Percentiles rank a stretch among this genome's conserved stretches.
Evolutionary conservation across 257 asterid genomes (phyloP).

Genomic region (Agastache rugosa): DNA sequence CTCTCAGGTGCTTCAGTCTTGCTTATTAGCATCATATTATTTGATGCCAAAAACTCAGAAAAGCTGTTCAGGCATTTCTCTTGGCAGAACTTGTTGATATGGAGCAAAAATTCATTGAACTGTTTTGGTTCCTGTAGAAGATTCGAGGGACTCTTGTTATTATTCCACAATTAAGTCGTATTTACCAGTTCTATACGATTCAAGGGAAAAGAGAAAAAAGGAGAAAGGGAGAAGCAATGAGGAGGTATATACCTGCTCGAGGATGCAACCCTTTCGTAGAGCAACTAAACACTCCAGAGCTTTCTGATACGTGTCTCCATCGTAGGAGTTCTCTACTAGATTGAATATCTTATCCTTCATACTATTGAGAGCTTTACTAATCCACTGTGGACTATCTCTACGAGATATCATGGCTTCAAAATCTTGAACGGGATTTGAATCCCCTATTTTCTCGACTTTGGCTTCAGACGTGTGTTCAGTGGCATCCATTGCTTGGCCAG

Average conservation of each 20-base stretch:
- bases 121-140: constrained; percentile 76
- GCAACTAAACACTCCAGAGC: constrained; percentile 76
- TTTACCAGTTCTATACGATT: background rate
- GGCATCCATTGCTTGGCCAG: constrained; percentile 61
- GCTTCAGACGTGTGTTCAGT: constrained; percentile 54
- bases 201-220: background rate
- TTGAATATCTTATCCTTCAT: constrained; percentile 71
- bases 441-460: constrained; percentile 71
- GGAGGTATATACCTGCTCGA: constrained; percentile 68
- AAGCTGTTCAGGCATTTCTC: constrained; percentile 59
- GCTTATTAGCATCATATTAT: constrained; percentile 61
- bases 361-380: constrained; percentile 65
- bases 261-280: constrained; percentile 85
- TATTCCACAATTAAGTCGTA: background rate
- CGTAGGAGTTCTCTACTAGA: constrained; percentile 68
- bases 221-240: background rate
- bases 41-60: constrained; percentile 53
- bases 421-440: constrained; percentile 76
- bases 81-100: constrained; percentile 59
- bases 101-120: constrained; percentile 74
- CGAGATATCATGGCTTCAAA: constrained; percentile 89
- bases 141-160: constrained; percentile 5
- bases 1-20: constrained; percentile 83
- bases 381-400: constrained; percentile 87
- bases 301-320: constrained; percentile 63